Conservation (phyloP, 1,139 yeast species). For the Yamadazyma membranifaciens region DNA sequence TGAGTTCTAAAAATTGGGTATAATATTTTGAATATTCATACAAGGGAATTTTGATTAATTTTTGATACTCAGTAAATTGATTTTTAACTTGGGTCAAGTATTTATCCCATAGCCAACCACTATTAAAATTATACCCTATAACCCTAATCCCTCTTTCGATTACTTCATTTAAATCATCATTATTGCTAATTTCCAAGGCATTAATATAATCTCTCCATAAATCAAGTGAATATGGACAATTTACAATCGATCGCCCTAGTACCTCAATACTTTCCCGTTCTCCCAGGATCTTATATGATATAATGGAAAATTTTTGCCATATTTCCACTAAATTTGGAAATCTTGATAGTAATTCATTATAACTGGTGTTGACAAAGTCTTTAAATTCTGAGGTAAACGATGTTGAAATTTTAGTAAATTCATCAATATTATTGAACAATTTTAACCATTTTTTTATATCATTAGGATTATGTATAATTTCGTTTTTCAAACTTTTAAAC, state of each 20-base stretch:
- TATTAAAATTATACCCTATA: conserved; percentile 57
- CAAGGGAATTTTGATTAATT: conserved; percentile 53
- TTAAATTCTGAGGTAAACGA: conserved; percentile 21
- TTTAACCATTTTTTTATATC: conserved; percentile 32
- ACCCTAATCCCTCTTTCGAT: not conserved
- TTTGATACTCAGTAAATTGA: conserved; percentile 37
- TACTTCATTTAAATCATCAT: not conserved
- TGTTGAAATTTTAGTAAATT: conserved; percentile 11
- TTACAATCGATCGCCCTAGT: conserved; percentile 44
- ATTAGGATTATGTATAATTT: conserved; percentile 20
- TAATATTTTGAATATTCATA: conserved; percentile 71
- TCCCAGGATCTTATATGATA: conserved; percentile 57
- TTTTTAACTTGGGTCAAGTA: conserved; percentile 48
- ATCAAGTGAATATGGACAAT: conserved; percentile 57
- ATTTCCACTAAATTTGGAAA: conserved; percentile 58
- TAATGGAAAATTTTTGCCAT: conserved; percentile 60
- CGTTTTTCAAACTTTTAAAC: conserved; percentile 6
- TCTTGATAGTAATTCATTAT: conserved; percentile 36
- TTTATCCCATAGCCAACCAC: conserved; percentile 68
- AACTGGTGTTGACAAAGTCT: conserved; percentile 18
- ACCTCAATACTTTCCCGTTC: conserved; percentile 46
- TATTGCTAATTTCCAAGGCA: conserved; percentile 27
- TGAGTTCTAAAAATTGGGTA: conserved; percentile 46
- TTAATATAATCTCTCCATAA: conserved; percentile 65
- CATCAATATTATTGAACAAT: conserved; percentile 21